Base-by-base conservation (phyloP, 2,329 filamentous ascomycete species). In the Metarhizium guizhouense region DNA sequence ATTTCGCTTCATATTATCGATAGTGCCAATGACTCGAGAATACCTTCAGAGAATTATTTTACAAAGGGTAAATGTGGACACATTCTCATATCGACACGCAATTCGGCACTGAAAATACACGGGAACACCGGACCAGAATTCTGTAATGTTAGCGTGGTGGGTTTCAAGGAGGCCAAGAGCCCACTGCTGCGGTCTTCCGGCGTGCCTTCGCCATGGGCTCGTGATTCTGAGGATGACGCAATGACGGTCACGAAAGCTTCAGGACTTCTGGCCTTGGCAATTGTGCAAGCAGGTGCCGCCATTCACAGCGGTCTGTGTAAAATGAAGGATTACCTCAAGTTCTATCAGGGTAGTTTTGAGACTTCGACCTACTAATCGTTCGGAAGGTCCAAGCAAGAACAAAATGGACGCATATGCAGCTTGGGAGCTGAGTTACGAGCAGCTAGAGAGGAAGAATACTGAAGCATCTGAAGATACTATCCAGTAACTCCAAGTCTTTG, bases 1-100 rank as follows among this genome's bases (percentile, higher is more conserved):
- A 42, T n/a, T 42, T 74, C 69, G 71, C 59, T 74, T 20, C 47
- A 74, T 6, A 60, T 75, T 13, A 60, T 73, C 6, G 68, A 73
- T 55, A 75, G 74, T 55, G 68, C 68, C 2, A 72, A 76, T 38
- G 69, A 75, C 40, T 14, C 14, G 6, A 42, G 40, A 14, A 49
- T 57, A 10, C 32, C 34, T 4, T 29, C 58, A 29, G 49, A 56
- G 42, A 45, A 47, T 14, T 50, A 40, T 30, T 58, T 59, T 36
- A 56, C 58, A 2, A 29, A 45, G 6, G 54, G 54, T 3, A 36
- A 55, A 16, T 29, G 49, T 13, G 58, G 54, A 13, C 16, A 56
- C n/a, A 56, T 59, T 16, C 56, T 59, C 8, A 54, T 58, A 8
- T 56, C 56, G 4, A 59, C 58, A 5, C 52, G 54, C 10, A 56